phyloP scores from a whole-genome alignment of 78 protist species.

The Mantamonas sphyraenae region DNA sequence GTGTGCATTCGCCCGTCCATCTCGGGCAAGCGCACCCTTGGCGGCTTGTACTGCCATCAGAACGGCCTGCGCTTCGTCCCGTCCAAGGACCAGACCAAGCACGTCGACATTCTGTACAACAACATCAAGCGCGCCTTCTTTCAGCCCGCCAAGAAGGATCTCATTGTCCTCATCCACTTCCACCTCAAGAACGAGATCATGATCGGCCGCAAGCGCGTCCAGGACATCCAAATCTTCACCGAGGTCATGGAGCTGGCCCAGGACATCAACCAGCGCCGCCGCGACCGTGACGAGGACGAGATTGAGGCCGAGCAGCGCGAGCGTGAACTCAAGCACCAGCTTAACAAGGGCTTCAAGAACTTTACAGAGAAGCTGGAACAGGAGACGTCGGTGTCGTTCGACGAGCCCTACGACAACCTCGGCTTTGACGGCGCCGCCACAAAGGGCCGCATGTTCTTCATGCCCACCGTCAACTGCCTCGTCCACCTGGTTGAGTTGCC shows the following conservation, averaged over 20 bases:
- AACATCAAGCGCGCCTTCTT: conserved; percentile 85
- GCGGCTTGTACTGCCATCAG: conserved; percentile 75
- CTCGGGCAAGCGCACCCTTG: conserved; percentile 40
- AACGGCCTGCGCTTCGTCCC: conserved; percentile 86
- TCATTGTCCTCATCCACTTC: conserved; percentile 77
- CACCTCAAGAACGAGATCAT: conserved; percentile 79
- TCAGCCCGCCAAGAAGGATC: conserved; percentile 80
- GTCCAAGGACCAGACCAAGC: conserved; percentile 12
- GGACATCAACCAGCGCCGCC: background rate
- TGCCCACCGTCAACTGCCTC: conserved; percentile 74
- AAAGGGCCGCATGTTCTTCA: conserved; percentile 30
- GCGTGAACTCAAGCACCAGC: conserved; percentile 29
- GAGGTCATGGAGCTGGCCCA: conserved; percentile 59
- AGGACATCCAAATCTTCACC: conserved; percentile 83
- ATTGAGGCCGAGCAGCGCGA: conserved; percentile 81
- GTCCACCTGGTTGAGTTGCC: conserved; percentile 72
- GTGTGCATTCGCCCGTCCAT: conserved; percentile 60
- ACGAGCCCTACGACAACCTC: conserved; percentile 8
- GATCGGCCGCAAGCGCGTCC: conserved; percentile 81
- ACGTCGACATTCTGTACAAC: conserved; percentile 65
- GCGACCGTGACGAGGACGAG: conserved; percentile 66
- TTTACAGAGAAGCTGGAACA: conserved; percentile 53
- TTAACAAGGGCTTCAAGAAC: conserved; percentile 57
- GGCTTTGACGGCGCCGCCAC: conserved; percentile 84
- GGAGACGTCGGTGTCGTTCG: conserved; percentile 1